Base-by-base conservation (phyloP, 2,329 filamentous ascomycete species). In the Dendrostoma leiphaemia region DNA sequence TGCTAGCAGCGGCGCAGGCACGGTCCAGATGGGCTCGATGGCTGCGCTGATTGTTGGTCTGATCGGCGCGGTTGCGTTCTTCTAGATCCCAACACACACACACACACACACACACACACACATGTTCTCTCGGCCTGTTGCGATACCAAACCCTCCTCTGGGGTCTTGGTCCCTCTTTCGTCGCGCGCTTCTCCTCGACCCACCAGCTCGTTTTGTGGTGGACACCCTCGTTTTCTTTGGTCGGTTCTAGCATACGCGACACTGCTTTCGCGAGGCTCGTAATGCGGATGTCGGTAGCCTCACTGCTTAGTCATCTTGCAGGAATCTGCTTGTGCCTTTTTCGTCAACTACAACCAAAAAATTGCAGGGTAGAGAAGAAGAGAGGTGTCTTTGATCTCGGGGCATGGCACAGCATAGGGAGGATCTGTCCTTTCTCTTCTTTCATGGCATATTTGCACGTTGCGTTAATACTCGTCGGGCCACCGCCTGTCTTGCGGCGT, bases 41-140 rank as follows among this genome's bases (percentile, higher is more conserved):
- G 63, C 64, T 9, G 71, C 69, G 15, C 61, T 74, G 13, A 60
- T 66, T 37, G 38, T 71, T 21, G 69, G 67, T 19, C 44, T 71
- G 41, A 51, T 70, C 24, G 68, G 66, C 13, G 68, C 67, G 8
- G 62, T 70, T 35, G 61, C 68, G 46, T 65, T 66, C 57, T 59
- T 74, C 63, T 75, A 68, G 69, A 58, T 51, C 21, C 37, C 21
- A 12, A 7, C 2, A 13, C 29, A 6, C 13, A 6, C 24, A 8
- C 17, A 3, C 24, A 34, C 15, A 49, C 8, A 40, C 17, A 48
- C 19, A 17, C 8, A 23, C 12, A 40, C 8, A 31, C 21, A 19
- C 34, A 40, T 5, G 12, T 12, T 15, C 23, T 29, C 8, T 29
- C 34, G 4, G 2, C 19, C 24, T 41, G 28, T 50, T 21, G 21